phyloP scores from a whole-genome alignment of 2,329 filamentous ascomycete species.

The Karstenula rhodostoma region DNA sequence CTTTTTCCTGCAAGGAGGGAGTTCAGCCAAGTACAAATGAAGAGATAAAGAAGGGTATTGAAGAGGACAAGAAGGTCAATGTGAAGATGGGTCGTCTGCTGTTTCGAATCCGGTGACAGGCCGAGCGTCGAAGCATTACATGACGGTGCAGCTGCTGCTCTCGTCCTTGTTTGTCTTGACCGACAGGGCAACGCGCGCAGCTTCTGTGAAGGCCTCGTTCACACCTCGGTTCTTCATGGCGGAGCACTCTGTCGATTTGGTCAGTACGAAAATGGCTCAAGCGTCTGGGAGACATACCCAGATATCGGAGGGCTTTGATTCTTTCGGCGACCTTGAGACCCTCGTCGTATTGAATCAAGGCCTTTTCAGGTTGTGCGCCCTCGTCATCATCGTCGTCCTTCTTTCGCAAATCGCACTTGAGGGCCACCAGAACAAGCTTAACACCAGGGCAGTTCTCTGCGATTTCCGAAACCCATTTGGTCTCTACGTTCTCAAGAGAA shows the following conservation, averaged over 20 bases:
- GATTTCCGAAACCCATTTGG: constrained; percentile 98
- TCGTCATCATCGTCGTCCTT: constrained; percentile 68
- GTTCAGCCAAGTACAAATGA: constrained; percentile 4
- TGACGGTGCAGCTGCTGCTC: constrained; percentile 52
- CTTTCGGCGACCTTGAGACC: constrained; percentile 89
- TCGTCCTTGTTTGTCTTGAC: constrained; percentile 62
- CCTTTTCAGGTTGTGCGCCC: constrained; percentile 54
- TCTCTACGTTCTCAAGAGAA: constrained; percentile 97
- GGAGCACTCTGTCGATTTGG: constrained; percentile 77
- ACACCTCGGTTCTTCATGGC: constrained; percentile 98
- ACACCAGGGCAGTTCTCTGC: constrained; percentile 96
- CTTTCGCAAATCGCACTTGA: constrained; percentile 96
- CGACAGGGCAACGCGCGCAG: constrained; percentile 85
- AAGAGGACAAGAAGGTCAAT: constrained; percentile 1
- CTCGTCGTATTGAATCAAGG: constrained; percentile 88
- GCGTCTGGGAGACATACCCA: constrained; percentile 61
- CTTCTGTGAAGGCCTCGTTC: constrained; percentile 98
- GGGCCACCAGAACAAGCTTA: constrained; percentile 90
- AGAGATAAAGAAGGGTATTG: constrained; percentile 14
- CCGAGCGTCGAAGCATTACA: constrained; percentile 37
- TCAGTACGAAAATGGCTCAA: constrained; percentile 16
- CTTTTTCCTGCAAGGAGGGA: neutral
- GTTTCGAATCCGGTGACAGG: neutral
- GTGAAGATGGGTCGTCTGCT: constrained; percentile 4
- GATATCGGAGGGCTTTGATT: constrained; percentile 91